Conservation (phyloP, 495 filamentous ascomycete species). For the Podospora sp. region DNA sequence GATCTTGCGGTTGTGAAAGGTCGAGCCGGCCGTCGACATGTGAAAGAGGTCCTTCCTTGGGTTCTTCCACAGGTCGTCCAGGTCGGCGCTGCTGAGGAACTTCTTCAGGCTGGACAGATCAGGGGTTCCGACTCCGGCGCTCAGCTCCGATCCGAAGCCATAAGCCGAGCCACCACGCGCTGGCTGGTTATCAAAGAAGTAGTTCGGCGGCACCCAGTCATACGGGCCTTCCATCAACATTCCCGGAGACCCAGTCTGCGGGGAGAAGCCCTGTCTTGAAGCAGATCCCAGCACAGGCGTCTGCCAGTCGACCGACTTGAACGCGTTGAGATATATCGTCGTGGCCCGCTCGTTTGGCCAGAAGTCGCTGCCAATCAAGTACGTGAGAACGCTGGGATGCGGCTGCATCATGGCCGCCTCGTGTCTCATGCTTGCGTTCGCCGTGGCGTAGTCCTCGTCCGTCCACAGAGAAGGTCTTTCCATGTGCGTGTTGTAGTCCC, state of each 20-base stretch:
- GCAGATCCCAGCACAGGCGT: constrained; percentile 62
- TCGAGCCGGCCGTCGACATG: constrained; percentile 57
- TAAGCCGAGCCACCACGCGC: constrained; percentile 57
- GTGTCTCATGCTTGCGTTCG: constrained; percentile 58
- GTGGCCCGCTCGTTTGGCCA: constrained; percentile 63
- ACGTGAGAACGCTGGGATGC: constrained; percentile 59
- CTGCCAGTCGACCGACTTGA: constrained; percentile 57
- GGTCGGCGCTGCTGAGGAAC: constrained; percentile 55
- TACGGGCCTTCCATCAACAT: constrained; percentile 72
- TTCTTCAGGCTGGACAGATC: constrained; percentile 55
- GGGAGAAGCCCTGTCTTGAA: constrained; percentile 55
- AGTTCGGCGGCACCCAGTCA: constrained; percentile 67
- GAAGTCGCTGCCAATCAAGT: constrained; percentile 63
- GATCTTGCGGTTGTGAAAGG: constrained; percentile 57
- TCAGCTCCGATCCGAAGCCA: constrained; percentile 64
- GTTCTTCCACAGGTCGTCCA: constrained; percentile 57
- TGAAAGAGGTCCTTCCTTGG: constrained; percentile 60
- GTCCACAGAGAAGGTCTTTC: constrained; percentile 48
- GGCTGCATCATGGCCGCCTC: constrained; percentile 62
- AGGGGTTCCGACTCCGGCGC: constrained; percentile 64
- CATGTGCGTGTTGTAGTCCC: constrained; percentile 62
- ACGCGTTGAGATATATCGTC: constrained; percentile 50
- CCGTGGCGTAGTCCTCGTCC: constrained; percentile 56
- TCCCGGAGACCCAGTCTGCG: constrained; percentile 55
- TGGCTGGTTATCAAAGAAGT: constrained; percentile 58